Conservation (phyloP, 352 stramenopile species). For the Peronospora destructor region DNA sequence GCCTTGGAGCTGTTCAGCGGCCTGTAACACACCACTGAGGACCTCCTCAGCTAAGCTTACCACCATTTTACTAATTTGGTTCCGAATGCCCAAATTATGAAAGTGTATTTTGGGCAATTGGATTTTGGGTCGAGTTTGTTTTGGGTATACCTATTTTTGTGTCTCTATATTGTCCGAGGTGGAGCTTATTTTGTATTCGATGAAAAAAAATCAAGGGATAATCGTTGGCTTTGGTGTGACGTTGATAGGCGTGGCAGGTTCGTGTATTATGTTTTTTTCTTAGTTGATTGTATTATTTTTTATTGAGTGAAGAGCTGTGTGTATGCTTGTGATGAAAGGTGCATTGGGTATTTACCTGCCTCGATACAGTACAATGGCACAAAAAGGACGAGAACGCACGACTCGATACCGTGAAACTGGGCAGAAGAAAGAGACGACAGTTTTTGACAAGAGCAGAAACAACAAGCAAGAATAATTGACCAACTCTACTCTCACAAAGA, state of each 20-base stretch:
- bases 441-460: constrained; percentile 29
- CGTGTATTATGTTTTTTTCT: background rate
- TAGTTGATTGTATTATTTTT: too few species aligned
- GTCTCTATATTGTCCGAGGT: too few species aligned
- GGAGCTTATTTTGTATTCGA: constrained; percentile 1
- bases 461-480: constrained; percentile 25
- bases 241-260: constrained; percentile 30
- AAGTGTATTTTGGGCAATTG: background rate
- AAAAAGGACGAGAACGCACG: constrained; percentile 35
- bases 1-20: constrained; percentile 47
- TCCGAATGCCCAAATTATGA: constrained; percentile 1
- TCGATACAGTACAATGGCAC: constrained; percentile 36
- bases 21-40: constrained; percentile 43
- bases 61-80: constrained; percentile 1
- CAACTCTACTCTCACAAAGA: background rate
- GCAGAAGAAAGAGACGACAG: constrained; percentile 12
- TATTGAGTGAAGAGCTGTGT: background rate
- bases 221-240: constrained; percentile 33
- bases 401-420: constrained; percentile 8
- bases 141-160: too few species aligned
- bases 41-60: constrained; percentile 60
- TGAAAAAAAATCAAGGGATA: constrained; percentile 28
- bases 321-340: constrained; percentile 6
- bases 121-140: too few species aligned
- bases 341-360: constrained; percentile 36